These are phyloP conservation scores for Calophaca sinica DNA, from an alignment of 306 rosid species.

Conservation along the genomic window DNA sequence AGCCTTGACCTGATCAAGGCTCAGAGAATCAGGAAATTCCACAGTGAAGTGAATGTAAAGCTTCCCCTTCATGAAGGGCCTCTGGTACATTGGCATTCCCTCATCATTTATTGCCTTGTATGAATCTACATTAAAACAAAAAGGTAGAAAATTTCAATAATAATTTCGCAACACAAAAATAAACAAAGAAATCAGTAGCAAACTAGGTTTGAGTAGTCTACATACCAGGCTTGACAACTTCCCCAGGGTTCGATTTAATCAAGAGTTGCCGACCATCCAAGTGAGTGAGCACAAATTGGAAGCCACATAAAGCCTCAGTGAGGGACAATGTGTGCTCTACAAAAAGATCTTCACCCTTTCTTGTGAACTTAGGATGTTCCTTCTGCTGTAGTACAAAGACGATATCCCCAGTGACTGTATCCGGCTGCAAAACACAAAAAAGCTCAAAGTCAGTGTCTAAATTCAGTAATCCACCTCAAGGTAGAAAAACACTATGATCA, in stretches of 20 bases:
- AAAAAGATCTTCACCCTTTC: conserved; percentile 78
- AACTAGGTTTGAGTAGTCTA: not conserved
- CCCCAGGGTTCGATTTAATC: conserved; percentile 71
- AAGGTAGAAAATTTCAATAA: not conserved
- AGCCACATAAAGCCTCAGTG: conserved; percentile 77
- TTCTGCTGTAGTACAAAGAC: conserved; percentile 81
- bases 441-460: conserved; percentile 11
- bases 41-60: conserved; percentile 83
- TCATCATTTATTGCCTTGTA: conserved; percentile 82
- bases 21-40: conserved; percentile 78
- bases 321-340: conserved; percentile 79
- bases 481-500: not conserved
- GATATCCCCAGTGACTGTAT: conserved; percentile 77
- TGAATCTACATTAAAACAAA: conserved; percentile 41
- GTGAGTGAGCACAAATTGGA: conserved; percentile 71
- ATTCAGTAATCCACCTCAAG: not conserved
- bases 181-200: not conserved
- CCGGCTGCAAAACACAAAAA: conserved; percentile 65
- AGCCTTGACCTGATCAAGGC: conserved; percentile 62
- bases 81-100: conserved; percentile 90
- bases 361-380: conserved; percentile 79
- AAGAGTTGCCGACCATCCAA: conserved; percentile 72
- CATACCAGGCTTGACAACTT: conserved; percentile 78
- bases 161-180: not conserved
- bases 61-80: conserved; percentile 90